Conservation (phyloP, 345 rosid species). For the Combretum micranthum region DNA sequence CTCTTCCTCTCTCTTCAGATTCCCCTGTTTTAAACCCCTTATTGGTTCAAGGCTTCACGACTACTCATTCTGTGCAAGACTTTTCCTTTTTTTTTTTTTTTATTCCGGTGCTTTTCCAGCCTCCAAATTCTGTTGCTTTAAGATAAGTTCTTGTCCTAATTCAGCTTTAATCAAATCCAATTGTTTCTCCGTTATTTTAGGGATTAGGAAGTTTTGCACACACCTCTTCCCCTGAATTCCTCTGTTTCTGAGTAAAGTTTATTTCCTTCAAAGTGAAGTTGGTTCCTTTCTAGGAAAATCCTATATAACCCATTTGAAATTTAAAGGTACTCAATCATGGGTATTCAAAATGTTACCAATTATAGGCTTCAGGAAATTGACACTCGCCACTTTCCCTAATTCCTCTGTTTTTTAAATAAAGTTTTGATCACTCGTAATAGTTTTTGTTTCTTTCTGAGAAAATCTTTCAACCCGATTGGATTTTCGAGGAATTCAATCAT, state of each 20-base stretch:
- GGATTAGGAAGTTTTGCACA: too few species aligned
- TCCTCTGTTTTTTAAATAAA: neutral
- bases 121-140: slow-evolving; percentile 3
- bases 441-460: neutral
- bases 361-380: too few species aligned
- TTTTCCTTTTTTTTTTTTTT: neutral
- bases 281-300: slow-evolving; percentile 13
- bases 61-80: too few species aligned
- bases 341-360: too few species aligned
- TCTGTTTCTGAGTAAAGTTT: too few species aligned
- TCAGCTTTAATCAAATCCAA: neutral
- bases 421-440: neutral
- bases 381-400: neutral
- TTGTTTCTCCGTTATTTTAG: neutral
- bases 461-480: neutral
- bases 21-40: slow-evolving; percentile 6
- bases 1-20: neutral
- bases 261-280: slow-evolving; percentile 4
- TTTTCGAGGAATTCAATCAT: slow-evolving; percentile 17
- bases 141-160: neutral
- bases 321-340: too few species aligned
- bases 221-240: too few species aligned
- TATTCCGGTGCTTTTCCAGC: slow-evolving; percentile 3
- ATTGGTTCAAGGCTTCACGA: neutral
- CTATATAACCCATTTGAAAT: too few species aligned